phyloP scores from a whole-genome alignment of 768 basidiomycete genomes.

The Nidularia pulvinata region DNA sequence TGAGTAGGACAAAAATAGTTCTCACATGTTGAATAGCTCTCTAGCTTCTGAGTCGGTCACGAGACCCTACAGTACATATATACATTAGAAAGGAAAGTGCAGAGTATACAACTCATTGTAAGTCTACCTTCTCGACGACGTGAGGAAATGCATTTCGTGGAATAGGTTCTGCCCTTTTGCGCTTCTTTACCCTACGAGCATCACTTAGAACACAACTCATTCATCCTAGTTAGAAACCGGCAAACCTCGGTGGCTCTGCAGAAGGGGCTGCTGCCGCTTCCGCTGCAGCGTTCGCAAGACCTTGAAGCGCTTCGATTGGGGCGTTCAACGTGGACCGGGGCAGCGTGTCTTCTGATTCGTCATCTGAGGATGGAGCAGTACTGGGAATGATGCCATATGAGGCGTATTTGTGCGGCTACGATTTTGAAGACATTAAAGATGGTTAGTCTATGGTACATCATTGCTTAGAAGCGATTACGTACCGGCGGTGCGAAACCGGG shows the following conservation, averaged over 20 bases:
- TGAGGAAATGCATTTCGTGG: slow-evolving; percentile 87
- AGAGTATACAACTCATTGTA: not conserved
- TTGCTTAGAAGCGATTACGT: slow-evolving; percentile 17
- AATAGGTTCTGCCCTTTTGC: slow-evolving; percentile 81
- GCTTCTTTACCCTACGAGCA: slow-evolving; percentile 69
- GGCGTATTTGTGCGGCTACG: slow-evolving; percentile 85
- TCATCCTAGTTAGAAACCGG: slow-evolving; percentile 4
- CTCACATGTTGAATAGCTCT: slow-evolving; percentile 90
- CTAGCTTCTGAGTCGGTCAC: slow-evolving; percentile 86
- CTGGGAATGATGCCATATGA: slow-evolving; percentile 89
- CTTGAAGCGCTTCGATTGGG: slow-evolving; percentile 93
- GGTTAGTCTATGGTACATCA: slow-evolving; percentile 5
- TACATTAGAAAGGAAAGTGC: not conserved
- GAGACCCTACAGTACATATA: slow-evolving; percentile 54
- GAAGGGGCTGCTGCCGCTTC: slow-evolving; percentile 88
- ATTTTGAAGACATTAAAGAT: slow-evolving; percentile 3
- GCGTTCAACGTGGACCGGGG: slow-evolving; percentile 85
- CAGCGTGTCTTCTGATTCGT: slow-evolving; percentile 89
- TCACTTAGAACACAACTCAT: slow-evolving; percentile 3
- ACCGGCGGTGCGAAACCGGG: slow-evolving; percentile 94
- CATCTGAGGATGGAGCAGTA: slow-evolving; percentile 84
- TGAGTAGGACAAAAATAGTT: too few species aligned
- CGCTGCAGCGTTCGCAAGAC: slow-evolving; percentile 92
- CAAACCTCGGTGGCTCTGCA: slow-evolving; percentile 57
- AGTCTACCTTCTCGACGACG: slow-evolving; percentile 78